A percentile compares a stretch with the other conserved stretches of the same genome.
Conservation (phyloP, 495 filamentous ascomycete species). For the Achaetomiella virescens region DNA sequence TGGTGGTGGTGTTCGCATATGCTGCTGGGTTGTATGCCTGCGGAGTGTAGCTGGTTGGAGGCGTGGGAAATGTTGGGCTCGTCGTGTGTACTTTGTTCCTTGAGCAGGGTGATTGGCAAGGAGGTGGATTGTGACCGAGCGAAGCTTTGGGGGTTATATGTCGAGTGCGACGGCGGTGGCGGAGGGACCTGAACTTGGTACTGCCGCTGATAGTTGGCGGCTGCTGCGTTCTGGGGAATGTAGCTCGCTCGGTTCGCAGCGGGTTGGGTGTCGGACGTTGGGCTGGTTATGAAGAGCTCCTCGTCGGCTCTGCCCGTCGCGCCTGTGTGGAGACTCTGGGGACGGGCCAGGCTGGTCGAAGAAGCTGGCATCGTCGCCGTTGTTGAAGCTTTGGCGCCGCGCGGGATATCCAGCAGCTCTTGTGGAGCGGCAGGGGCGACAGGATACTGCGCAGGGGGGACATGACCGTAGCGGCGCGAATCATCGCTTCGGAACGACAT, state of each 20-base stretch:
- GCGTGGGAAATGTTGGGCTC: constrained; percentile 28
- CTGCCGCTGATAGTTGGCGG: constrained; percentile 53
- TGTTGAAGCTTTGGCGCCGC: constrained; percentile 69
- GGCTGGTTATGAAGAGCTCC: constrained; percentile 45
- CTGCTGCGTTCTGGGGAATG: constrained; percentile 43
- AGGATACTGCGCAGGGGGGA: constrained; percentile 52
- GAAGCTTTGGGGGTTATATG: constrained; percentile 84
- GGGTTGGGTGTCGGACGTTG: constrained; percentile 27
- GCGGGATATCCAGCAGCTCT: constrained; percentile 37
- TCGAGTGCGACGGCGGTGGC: constrained; percentile 46
- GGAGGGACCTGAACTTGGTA: constrained; percentile 48
- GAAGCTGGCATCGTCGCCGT: constrained; percentile 62
- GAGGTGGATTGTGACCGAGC: constrained; percentile 53
- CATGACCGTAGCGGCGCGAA: constrained; percentile 51
- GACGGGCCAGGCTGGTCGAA: constrained; percentile 37
- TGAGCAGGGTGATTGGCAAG: constrained; percentile 39
- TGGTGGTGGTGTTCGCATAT: constrained; percentile 34
- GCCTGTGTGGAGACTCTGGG: constrained; percentile 15
- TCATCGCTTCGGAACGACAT: constrained; percentile 53
- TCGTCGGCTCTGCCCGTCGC: constrained; percentile 34
- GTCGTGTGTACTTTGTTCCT: constrained; percentile 26
- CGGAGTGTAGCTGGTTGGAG: constrained; percentile 34
- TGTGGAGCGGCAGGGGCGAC: constrained; percentile 33
- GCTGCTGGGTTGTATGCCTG: constrained; percentile 47
- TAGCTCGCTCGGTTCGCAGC: constrained; percentile 36